Percentiles rank a stretch among this genome's conserved stretches.
Conservation (phyloP, 192 early-diverging fungal genomes). For the Allomyces macrogynus region DNA sequence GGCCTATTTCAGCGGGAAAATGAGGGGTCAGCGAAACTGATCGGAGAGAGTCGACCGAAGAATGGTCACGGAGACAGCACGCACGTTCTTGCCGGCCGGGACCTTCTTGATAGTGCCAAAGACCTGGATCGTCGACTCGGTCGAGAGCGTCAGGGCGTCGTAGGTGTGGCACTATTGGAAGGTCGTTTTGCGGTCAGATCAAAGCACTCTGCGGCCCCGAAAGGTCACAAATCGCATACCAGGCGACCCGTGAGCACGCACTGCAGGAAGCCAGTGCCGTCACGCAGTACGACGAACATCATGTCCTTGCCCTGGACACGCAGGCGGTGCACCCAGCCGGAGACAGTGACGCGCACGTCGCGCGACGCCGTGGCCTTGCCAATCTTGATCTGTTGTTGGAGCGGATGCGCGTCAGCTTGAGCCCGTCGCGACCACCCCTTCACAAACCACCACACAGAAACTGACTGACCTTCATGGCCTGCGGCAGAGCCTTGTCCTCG, state of each 20-base stretch:
- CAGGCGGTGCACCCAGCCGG: slow-evolving; percentile 88
- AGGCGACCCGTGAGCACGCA: slow-evolving; percentile 70
- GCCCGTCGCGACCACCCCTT: neutral
- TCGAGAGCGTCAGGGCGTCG: slow-evolving; percentile 76
- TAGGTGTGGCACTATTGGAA: slow-evolving; percentile 64
- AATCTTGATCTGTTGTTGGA: slow-evolving; percentile 47
- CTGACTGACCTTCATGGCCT: slow-evolving; percentile 42
- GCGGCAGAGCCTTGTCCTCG: slow-evolving; percentile 50
- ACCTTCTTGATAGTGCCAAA: slow-evolving; percentile 71
- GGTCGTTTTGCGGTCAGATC: neutral
- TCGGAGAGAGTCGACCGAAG: no score
- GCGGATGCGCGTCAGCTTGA: neutral
- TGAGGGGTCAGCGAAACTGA: neutral
- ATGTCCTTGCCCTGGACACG: slow-evolving; percentile 94
- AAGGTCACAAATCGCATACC: slow-evolving; percentile 21
- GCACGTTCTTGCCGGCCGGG: slow-evolving; percentile 76
- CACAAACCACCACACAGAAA: neutral
- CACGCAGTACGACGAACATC: slow-evolving; percentile 84
- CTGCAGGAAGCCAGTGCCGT: slow-evolving; percentile 86
- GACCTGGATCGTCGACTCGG: slow-evolving; percentile 79
- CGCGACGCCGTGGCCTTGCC: slow-evolving; percentile 37
- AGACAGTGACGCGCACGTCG: slow-evolving; percentile 59
- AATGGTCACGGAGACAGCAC: slow-evolving; percentile 1
- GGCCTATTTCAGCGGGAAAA: slow-evolving; percentile 25
- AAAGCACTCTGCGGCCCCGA: neutral